Base-by-base conservation (phyloP, 257 asterid genomes). In the Nemophila menziesii region DNA sequence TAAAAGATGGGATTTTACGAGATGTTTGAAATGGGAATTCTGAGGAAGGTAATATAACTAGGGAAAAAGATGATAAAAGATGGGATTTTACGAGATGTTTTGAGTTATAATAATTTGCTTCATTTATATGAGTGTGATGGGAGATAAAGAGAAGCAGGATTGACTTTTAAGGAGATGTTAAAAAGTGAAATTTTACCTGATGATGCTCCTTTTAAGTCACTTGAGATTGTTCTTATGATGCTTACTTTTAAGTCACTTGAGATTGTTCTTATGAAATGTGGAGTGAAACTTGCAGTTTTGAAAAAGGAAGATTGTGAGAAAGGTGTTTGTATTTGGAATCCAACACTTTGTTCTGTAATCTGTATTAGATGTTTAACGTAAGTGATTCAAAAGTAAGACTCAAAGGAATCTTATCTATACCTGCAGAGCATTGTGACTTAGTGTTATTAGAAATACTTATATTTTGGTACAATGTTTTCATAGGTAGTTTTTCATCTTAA, bases 61-160 rank as follows among this genome's bases (percentile, higher is more conserved):
- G 92, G 92, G 11, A 57, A 54, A 41, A 57, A 53, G 69, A 87
- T 87, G 97, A 80, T 77, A 51, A 83, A 73, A 43, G 53, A 54
- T 4, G 95, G 92, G 34, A 74, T 84, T 33, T 53, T 89, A 94
- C 78, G 64, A 13, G 83, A 85, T 16, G 44, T 90, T 63, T 67
- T 85, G 63, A 90, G 94, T 61, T 85, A 70, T 41, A 90, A 90
- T 47, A 65, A 76, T 14, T 85, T 85, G 20, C 79, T 90, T 18
- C 81, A 75, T 38, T 66, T 90, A 34, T 85, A 72, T 60, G 82
- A 93, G 4, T 63, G 73, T 21, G 93, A 81, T 49, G 96, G 96
- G 22, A 72, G 98, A 55, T 77, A 62, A 52, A 81, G 61, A 63
- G 96, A 85, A 45, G 96, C 94, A 8, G 68, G 72, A 22, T 70